phyloP scores from a whole-genome alignment of 768 basidiomycete species.

The Hemileccinum impolitum region DNA sequence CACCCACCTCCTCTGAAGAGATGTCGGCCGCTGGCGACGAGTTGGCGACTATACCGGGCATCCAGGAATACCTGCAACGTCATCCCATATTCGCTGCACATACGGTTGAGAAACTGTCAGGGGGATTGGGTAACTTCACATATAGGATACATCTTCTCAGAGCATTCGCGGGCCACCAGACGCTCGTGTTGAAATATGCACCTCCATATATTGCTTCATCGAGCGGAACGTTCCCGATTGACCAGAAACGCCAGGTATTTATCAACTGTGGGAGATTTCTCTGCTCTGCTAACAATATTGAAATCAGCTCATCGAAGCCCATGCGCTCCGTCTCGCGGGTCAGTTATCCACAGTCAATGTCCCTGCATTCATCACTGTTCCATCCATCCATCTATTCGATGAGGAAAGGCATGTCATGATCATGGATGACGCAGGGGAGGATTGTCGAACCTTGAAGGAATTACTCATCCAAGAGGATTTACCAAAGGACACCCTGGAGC shows the following conservation, averaged over 20 bases:
- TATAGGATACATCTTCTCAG: slow-evolving; percentile 47
- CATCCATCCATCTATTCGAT: slow-evolving; percentile 50
- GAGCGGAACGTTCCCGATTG: slow-evolving; percentile 28
- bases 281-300: slow-evolving; percentile 22
- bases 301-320: slow-evolving; percentile 41
- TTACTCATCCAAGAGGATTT: slow-evolving; percentile 35
- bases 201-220: slow-evolving; percentile 39
- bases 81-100: slow-evolving; percentile 45
- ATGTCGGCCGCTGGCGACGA: slow-evolving; percentile 21
- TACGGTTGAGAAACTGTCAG: slow-evolving; percentile 40
- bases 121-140: slow-evolving; percentile 55
- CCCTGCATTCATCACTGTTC: slow-evolving; percentile 44
- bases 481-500: slow-evolving; percentile 28
- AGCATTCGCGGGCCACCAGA: slow-evolving; percentile 40
- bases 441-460: slow-evolving; percentile 37
- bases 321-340: slow-evolving; percentile 45
- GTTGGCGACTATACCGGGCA: slow-evolving; percentile 29
- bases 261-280: neutral
- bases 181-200: slow-evolving; percentile 59
- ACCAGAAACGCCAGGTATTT: slow-evolving; percentile 52
- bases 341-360: slow-evolving; percentile 29
- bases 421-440: slow-evolving; percentile 58
- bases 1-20: neutral
- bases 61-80: slow-evolving; percentile 42
- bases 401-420: slow-evolving; percentile 47